These are phyloP conservation scores for Cucumis cinereus DNA, from an alignment of 306 rosid genomes.

Conservation along the genomic window DNA sequence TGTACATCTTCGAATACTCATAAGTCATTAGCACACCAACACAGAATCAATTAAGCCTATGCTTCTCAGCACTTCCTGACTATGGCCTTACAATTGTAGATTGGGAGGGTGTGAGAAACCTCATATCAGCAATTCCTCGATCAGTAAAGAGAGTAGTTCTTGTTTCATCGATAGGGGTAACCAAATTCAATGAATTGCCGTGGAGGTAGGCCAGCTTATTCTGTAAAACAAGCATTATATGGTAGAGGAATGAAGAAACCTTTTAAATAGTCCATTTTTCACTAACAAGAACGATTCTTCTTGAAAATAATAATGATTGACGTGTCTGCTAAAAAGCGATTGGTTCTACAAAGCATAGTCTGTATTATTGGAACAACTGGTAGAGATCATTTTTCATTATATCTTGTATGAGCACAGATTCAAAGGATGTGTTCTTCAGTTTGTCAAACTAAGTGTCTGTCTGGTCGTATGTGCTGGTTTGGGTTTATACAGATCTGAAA, in stretches of 20 bases:
- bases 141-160: constrained; percentile 77
- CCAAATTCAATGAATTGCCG: constrained; percentile 80
- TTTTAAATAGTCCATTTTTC: background rate
- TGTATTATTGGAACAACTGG: background rate
- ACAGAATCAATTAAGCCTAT: background rate
- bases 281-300: background rate
- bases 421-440: too few relatives aligned
- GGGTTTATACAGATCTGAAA: too few relatives aligned
- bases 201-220: constrained; percentile 64
- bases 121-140: constrained; percentile 62
- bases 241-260: background rate
- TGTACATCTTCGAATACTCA: background rate
- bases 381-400: too few relatives aligned
- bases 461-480: too few relatives aligned
- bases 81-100: constrained; percentile 30
- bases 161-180: constrained; percentile 93
- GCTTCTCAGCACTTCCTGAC: background rate
- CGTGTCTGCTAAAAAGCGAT: background rate
- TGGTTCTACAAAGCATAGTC: background rate
- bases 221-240: background rate
- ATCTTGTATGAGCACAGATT: too few relatives aligned
- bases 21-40: background rate
- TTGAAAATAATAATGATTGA: background rate
- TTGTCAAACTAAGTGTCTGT: too few relatives aligned
- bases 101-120: constrained; percentile 93